Evolutionary conservation across 164 flowering plant species (phyloP).

Genomic region (Cinnamomum chago): DNA sequence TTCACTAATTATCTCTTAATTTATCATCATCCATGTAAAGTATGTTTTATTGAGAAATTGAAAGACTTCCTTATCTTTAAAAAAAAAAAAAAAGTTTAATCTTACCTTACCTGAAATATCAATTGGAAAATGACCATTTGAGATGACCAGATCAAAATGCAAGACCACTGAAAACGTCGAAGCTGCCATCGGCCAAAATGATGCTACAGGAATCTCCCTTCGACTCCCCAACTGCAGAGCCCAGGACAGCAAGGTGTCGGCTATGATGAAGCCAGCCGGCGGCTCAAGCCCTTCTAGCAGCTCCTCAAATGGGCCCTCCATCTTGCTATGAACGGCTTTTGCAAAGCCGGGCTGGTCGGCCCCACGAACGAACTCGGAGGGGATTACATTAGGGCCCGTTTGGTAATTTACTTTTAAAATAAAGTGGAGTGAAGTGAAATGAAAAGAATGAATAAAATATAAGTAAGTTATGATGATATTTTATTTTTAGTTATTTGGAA

Average conservation of each 20-base stretch:
- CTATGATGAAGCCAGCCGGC: constrained; percentile 33
- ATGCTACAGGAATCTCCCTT: constrained; percentile 52
- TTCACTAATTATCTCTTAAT: too few species aligned
- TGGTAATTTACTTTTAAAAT: too few species aligned
- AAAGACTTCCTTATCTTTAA: too few species aligned
- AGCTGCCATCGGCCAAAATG: constrained; percentile 45
- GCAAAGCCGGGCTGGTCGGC: constrained; percentile 39
- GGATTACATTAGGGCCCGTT: constrained; percentile 84
- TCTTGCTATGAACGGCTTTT: constrained; percentile 42
- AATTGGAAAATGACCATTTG: constrained; percentile 30
- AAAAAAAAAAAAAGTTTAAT: too few species aligned
- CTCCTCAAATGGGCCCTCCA: constrained; percentile 57
- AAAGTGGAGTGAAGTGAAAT: too few species aligned
- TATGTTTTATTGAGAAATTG: too few species aligned
- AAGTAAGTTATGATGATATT: too few species aligned
- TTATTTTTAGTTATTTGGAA: too few species aligned
- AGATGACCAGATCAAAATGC: constrained; percentile 39
- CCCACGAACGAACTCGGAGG: constrained; percentile 56
- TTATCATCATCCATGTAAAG: too few species aligned
- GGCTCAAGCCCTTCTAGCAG: constrained; percentile 39
- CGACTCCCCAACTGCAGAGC: constrained; percentile 34
- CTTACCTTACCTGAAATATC: constrained; percentile 37
- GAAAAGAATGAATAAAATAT: too few species aligned
- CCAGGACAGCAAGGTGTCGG: constrained; percentile 49
- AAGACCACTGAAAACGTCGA: constrained; percentile 32